A percentile compares a stretch with the other conserved stretches of the same genome.
Conservation (phyloP, 1,139 yeast genomes). For the Candida neerlandica region DNA sequence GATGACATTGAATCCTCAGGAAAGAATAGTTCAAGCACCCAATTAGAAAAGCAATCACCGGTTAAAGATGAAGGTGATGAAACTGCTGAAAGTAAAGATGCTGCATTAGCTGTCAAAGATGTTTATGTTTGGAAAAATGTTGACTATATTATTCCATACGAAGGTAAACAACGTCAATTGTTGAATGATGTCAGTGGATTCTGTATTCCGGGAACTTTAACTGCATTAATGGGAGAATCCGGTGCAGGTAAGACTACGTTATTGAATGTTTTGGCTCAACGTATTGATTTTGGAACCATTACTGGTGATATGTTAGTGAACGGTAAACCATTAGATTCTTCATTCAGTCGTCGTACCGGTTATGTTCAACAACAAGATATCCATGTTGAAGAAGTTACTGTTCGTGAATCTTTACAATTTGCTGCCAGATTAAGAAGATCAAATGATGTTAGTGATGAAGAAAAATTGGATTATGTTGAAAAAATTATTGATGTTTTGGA, state of each 20-base stretch:
- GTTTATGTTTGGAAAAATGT: constrained; percentile 49
- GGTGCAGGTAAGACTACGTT: constrained; percentile 74
- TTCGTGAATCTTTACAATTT: constrained; percentile 61
- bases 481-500: constrained; percentile 57
- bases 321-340: constrained; percentile 53
- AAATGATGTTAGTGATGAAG: constrained; percentile 30
- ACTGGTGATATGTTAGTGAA: constrained; percentile 68
- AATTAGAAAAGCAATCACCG: constrained; percentile 5
- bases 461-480: constrained; percentile 58
- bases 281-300: constrained; percentile 59
- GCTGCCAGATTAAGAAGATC: constrained; percentile 65
- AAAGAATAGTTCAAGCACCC: neutral
- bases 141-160: constrained; percentile 42
- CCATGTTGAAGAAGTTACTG: constrained; percentile 59
- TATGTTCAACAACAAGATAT: constrained; percentile 69
- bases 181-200: constrained; percentile 63
- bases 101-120: constrained; percentile 29
- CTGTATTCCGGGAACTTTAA: constrained; percentile 67
- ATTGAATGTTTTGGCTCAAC: constrained; percentile 59
- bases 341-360: constrained; percentile 63
- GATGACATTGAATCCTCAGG: constrained; percentile 16
- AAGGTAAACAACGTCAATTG: constrained; percentile 47
- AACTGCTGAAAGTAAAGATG: constrained; percentile 29
- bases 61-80: constrained; percentile 30
- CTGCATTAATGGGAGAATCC: constrained; percentile 74